Evolutionary conservation across 2,329 filamentous ascomycete genomes (phyloP), one percentile per base, ranked within the genome.

Genomic region (Fusarium incarnatum): DNA sequence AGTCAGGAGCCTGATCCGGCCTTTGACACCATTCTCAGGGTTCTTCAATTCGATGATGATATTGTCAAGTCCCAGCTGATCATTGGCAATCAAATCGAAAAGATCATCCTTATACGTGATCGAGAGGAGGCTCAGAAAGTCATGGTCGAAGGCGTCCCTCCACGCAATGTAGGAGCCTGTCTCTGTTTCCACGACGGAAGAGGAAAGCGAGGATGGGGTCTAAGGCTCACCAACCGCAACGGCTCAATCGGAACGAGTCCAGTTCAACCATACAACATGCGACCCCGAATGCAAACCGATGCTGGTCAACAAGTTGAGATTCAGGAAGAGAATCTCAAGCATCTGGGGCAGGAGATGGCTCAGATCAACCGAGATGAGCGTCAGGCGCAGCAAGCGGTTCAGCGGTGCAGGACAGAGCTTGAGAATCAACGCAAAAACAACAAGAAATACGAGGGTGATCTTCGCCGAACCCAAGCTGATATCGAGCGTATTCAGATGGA

Each of bases 71-170:
- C 94, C 65, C 91, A 94, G 63, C 83, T 98, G 48, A 91, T 99
- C 75, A 96, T 98, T 77, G 91, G 90, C 67, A 87, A 94, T 72
- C 81, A 83, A 9, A 93, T 98, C 55, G 96, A 99, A 67, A 94
- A 98, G 78, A 89, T 91, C 10, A 88, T 97, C 8, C 84, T 99
- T 1, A 89, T 98, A 56, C 84, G 89, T 58, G 84, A 91, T 30
- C 84, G 92, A 28, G 79, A 84, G 2, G 87, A 93, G 59, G 96
- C 91, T 2, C 84, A 91, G 45, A 81, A 84, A 6, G 86, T 92
- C 47, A 92, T 97, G 86, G 88, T 91, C 64, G 84, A 86, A 56
- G 84, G 83, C 42, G 83, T 83, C 7, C 79, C 81, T n/a, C 89
- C 91, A 2, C 84, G 81, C 16, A 95, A 97, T 68, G 92, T 95